phyloP scores from a whole-genome alignment of 495 filamentous ascomycete species.

The Pseudomonodictys pantanalensis region DNA sequence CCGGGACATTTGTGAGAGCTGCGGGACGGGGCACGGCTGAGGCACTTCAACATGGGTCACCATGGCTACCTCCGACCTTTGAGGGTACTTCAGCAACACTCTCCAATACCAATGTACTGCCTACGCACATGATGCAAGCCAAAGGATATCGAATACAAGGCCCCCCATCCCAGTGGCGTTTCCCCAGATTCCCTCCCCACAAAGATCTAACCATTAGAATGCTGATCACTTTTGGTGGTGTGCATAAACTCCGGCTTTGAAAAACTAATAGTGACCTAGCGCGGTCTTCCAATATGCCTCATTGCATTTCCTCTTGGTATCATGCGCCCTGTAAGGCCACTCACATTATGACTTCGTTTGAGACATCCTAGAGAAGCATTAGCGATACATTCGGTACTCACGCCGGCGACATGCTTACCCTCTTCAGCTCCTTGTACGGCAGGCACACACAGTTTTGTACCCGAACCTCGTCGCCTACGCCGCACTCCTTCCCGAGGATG shows the following conservation, averaged over 20 bases:
- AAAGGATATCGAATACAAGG: too few species aligned
- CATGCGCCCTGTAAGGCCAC: slow-evolving; percentile 2
- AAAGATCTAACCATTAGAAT: not conserved
- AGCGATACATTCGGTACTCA: slow-evolving; percentile 64
- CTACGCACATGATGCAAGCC: too few species aligned
- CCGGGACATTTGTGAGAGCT: too few species aligned
- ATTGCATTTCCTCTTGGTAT: slow-evolving; percentile 15
- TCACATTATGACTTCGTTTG: slow-evolving; percentile 98
- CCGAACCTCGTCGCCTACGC: slow-evolving; percentile 88
- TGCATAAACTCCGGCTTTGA: slow-evolving; percentile 2
- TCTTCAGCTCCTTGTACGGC: slow-evolving; percentile 97
- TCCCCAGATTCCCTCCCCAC: too few species aligned
- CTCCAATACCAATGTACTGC: too few species aligned
- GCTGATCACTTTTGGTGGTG: slow-evolving; percentile 7
- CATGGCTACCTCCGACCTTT: too few species aligned
- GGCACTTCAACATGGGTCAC: too few species aligned
- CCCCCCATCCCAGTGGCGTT: too few species aligned
- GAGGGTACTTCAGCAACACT: too few species aligned
- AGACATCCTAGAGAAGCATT: slow-evolving; percentile 48
- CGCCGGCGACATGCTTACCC: slow-evolving; percentile 58
- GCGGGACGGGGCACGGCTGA: too few species aligned
- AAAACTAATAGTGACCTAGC: not conserved
- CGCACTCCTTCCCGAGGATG: slow-evolving; percentile 95
- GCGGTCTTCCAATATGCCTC: not conserved
- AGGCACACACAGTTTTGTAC: slow-evolving; percentile 98